Base-by-base conservation (phyloP, 2,329 filamentous ascomycete species). In the Didymella glomerata region DNA sequence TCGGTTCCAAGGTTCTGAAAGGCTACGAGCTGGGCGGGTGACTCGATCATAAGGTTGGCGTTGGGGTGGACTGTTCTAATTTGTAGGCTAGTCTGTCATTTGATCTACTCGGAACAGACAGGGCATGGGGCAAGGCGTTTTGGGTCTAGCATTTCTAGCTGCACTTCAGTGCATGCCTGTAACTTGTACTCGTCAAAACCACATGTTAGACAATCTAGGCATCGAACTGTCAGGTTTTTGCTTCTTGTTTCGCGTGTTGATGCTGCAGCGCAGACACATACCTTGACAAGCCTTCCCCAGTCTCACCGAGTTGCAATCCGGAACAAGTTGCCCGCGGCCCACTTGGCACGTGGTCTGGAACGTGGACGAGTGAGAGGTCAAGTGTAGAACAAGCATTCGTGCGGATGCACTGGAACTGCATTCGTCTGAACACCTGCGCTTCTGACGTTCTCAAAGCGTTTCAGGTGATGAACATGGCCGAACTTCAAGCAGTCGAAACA, bases 41-140 rank as follows among this genome's bases (percentile, higher is more conserved):
- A 56, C 48, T 40, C 51, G 59, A 54, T 63, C 38, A 57, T 57
- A 48, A 34, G 60, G 34, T 53, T 51, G 68, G 68, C 65, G 65
- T 69, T 65, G 32, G 57, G 38, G 52, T 54, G 52, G 58, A 56
- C 40, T 45, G 46, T 41, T 49, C 54, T 20, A 42, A 47, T 60
- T 61, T 57, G 51, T 51, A 56, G 53, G 60, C 50, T 57, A 62
- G 61, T 64, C 47, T 54, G 59, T 58, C 24, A 64, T 45, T 57
- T 44, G 52, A 49, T 48, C 49, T 52, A 42, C 34, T 57, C 44
- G 25, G 55, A 32, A 49, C 20, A 49, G 50, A 32, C 40, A n/a
- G 27, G 51, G 46, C 56, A 59, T 47, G 47, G 41, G 50, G 28
- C 25, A 59, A 24, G 56, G 56, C 56, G 56, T 59, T 59, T 9